Base-by-base conservation (phyloP, 371 early-diverging fungal species). In the Rhizopus arrhizus region DNA sequence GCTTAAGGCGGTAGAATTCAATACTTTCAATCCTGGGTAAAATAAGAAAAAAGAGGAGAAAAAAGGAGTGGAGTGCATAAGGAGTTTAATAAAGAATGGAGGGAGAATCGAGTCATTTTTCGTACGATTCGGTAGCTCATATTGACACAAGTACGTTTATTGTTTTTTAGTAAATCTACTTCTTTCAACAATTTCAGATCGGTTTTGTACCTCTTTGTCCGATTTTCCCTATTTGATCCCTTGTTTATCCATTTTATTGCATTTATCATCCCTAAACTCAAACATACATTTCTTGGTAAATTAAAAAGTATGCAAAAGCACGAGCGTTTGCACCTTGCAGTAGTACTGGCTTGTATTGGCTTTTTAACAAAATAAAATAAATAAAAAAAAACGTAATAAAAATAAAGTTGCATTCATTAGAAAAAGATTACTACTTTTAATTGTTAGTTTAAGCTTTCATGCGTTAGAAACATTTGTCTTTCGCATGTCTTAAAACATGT, bases 11-110 rank as follows among this genome's bases (percentile, higher is more conserved):
- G 15, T 15, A 49, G 15, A 29, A 29, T n/a, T 28, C 50, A 32
- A 12, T 28, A 11, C 7, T 29, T 29, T 32, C 28, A 49, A 28
- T 49, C 50, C 33, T 49, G 50, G 50, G 50, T 49, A 49, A 49
- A 16, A 12, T 28, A 49, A 49, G 29, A 49, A 32, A 12, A 49
- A 29, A 12, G 31, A 29, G 50, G 29, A 7, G 11, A 7, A 29
- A 49, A 29, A 2, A 6, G 15, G n/a, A n/a, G 15, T 43, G 15
- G n/a, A 15, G 43, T 10, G 15, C 6, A 43, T 43, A 43, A 15
- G 43, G 43, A 43, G 43, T 15, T 22, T 22, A 22, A 43, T 43
- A 15, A 36, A 43, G 43, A 43, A 43, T 43, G 43, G 43, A 43
- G 43, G 43, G 43, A 43, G 43, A 43, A n/a, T 11, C n/a, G 43